Evolutionary conservation across 805 yeast genomes (phyloP), one percentile per base, ranked within the genome.

Genomic region (Clavispora fructus): DNA sequence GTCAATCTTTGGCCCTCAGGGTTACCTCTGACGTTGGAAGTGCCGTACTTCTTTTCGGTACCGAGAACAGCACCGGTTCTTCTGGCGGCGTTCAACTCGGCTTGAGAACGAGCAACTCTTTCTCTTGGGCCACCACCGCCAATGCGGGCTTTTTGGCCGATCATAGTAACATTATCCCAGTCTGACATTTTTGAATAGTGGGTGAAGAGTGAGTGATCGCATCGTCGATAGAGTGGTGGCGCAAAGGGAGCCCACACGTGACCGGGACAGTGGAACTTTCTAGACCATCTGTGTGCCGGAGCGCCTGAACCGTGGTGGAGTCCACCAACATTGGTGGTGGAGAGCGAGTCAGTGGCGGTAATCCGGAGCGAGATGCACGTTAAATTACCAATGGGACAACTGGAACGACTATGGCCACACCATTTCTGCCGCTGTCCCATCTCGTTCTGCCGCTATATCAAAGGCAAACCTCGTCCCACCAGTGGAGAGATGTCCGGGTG

Each of bases 1-100:
- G 99, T 85, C 63, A 94, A 75, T 67, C 96, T 80, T 75, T 94
- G 99, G 42, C 98, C 99, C 63, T 92, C 98, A 28, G 88, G 84
- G 56, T 86, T 83, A 46, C 81, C 73, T 55, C 70, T 75, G 45
- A 73, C 64, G 69, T 85, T 87, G 57, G 75, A 57, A 29, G 69
- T 56, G 43, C 85, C 85, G 68, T 87, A 94, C 70, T 92, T 94
- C 81, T 92, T 92, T 67, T 92, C 99, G 39, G 91, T 91, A 39
- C 95, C 81, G 33, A 94, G 78, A 45, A 94, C 92, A 45, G 81
- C 77, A 53, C 99, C 99, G 19, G 84, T 66, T 77, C 99, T 85
- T 75, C 96, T 84, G 44, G 99, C 99, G 27, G 89, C 95, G 65
- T 94, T 94, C 62, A 94, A 75, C 60, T 85, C 87, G 40, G 85